Base-by-base conservation (phyloP, 441 rosid genomes). In the Aquilaria agallochum region DNA sequence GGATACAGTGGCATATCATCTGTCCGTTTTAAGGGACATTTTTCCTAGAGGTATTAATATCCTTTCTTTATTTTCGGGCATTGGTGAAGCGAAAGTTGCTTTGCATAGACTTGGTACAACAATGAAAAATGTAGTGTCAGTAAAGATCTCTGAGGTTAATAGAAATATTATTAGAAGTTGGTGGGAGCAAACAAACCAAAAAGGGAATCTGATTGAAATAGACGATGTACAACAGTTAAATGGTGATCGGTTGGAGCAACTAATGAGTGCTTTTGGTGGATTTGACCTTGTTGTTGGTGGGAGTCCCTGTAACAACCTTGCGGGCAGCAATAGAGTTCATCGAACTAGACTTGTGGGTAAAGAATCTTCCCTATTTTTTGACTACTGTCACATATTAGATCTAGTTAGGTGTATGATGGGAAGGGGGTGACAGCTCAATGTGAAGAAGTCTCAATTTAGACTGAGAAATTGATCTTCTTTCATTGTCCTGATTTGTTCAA, bases 41-140 rank as follows among this genome's bases (percentile, higher is more conserved):
- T 94, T 64, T 68, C 94, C 97, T 1, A 14, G 31, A 13, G 99
- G 99, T 11, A 68, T 94, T 64, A 94, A 86, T 57, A 68, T 91
- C 8, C 84, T 94, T 3, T 94, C 99, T 0, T 85, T 94, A 40
- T 94, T 94, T 73, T 83, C 97, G 14, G 99, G 99, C 4, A 94
- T 94, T 27, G 99, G 99, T 14, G 99, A 96, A 15, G 99, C 83
- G 0, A 96, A 94, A 73, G 97, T 94, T 47, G 95, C 96, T 7
- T 80, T 94, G 14, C 83, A 91, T 59, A 82, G 95, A 42, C 91
- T 90, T 13, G 87, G 89, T 6, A 58, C 90, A 20, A 84, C 71
- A 0, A 53, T 90, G 72, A 93, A 90, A 69, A 74, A 54, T 11
- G 93, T 93, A 1, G 97, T 90, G 2, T 78, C 97, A 0, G 97